phyloP scores from a whole-genome alignment of 805 yeast species.

The Lipomyces chichibuensis region DNA sequence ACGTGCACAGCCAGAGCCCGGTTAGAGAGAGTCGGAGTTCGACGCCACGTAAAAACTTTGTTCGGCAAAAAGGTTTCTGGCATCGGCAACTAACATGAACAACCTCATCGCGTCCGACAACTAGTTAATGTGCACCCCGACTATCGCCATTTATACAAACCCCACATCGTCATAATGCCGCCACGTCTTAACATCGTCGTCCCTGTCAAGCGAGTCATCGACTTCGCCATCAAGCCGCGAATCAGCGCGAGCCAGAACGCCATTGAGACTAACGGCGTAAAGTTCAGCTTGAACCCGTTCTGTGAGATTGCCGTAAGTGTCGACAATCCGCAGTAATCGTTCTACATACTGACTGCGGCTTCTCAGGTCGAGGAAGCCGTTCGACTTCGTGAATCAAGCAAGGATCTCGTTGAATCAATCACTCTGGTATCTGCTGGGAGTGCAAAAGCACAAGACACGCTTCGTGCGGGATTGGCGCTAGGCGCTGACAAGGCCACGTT shows the following conservation, averaged over 20 bases:
- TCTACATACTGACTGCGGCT: background rate
- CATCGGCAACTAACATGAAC: background rate
- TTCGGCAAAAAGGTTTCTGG: background rate
- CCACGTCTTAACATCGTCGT: conserved; percentile 62
- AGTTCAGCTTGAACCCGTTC: conserved; percentile 93
- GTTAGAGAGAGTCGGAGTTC: background rate
- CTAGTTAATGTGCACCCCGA: background rate
- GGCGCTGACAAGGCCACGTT: conserved; percentile 89
- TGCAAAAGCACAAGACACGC: conserved; percentile 79
- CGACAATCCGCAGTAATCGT: background rate
- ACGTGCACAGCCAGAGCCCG: background rate
- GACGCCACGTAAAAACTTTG: background rate
- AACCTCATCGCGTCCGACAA: background rate
- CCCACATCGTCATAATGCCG: conserved; percentile 6
- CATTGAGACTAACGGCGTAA: conserved; percentile 84
- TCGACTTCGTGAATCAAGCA: conserved; percentile 67
- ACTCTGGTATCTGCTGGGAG: conserved; percentile 94
- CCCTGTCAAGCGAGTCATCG: conserved; percentile 94
- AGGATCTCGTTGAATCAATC: conserved; percentile 68
- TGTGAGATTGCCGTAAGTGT: conserved; percentile 81
- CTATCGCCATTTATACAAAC: background rate
- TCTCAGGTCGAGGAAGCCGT: conserved; percentile 79
- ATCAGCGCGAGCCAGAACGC: conserved; percentile 84
- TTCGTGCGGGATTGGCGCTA: conserved; percentile 89
- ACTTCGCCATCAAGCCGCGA: conserved; percentile 90